Evolutionary conservation across 2,329 filamentous ascomycete species (phyloP), one percentile per base, ranked within the genome.

Genomic region (Penicillium sp.): DNA sequence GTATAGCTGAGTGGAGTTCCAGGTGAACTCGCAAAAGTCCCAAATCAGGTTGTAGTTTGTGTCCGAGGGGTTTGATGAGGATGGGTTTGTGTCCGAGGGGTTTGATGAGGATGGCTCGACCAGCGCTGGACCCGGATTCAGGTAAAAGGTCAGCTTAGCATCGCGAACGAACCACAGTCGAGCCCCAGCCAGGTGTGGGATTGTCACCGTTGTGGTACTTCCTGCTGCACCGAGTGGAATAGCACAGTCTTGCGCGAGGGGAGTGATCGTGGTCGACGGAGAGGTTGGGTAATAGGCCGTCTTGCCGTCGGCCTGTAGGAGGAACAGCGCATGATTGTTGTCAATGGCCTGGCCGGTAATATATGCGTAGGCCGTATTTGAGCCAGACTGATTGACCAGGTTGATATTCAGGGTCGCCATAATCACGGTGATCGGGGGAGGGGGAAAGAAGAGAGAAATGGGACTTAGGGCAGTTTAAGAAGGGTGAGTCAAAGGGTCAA

Each of bases 21-120:
- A 85, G 13, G 82, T 85, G 57, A 86, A 82, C 66, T 87, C 84
- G 69, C 77, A 81, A 61, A 87, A 87, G 23, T 75, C 77, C 84
- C 84, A 87, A 48, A 74, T 68, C 37, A 77, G 68, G 28, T 77
- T 69, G 61, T 81, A 81, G 63, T 86, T 87, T 2, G 75, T 67
- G 58, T 87, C 84, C 0, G 74, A 65, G 0, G 74, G 64, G 64
- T 89, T 89, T 26, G 79, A 84, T 22, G 84, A 80, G 8, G 82
- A 84, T 0, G 87, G 87, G 63, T 86, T 87, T 2, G 75, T 67
- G 58, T 87, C 84, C 0, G 74, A 65, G 0, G 74, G 64, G 64
- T 89, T 89, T 26, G 79, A 84, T 22, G 84, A 80, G 8, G 82
- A 84, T 0, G 87, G 87, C 68, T 89, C 86, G 35, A 89, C 86